phyloP scores from a whole-genome alignment of 2,329 filamentous ascomycete genomes.

The Cercospora brassicicola region DNA sequence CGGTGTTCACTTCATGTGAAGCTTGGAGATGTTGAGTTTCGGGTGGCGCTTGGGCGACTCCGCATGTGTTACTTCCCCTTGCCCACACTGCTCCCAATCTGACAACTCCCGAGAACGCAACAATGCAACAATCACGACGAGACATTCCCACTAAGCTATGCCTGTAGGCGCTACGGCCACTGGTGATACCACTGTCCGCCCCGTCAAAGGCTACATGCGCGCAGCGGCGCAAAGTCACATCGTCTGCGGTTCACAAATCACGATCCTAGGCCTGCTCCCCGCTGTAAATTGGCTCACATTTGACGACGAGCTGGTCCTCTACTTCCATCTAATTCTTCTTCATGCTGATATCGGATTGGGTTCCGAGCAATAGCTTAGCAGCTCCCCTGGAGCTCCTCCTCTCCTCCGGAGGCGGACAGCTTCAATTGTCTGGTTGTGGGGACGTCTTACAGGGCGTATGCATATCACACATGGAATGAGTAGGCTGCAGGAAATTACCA shows the following conservation, averaged over 20 bases:
- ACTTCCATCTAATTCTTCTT: not conserved
- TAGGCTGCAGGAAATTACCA: not conserved
- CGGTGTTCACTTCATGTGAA: not conserved
- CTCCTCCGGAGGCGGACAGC: not conserved
- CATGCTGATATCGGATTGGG: not conserved
- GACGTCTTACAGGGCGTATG: not conserved
- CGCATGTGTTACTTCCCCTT: not conserved
- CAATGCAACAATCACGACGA: not conserved
- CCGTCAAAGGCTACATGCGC: not conserved
- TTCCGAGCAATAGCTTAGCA: not conserved
- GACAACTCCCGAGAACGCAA: not conserved
- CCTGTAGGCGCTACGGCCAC: too few species aligned
- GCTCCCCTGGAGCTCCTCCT: not conserved
- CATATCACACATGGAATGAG: not conserved
- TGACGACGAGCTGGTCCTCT: not conserved
- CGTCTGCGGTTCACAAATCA: not conserved
- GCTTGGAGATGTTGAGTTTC: not conserved
- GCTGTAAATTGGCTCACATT: not conserved
- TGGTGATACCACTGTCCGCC: not conserved
- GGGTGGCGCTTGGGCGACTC: not conserved
- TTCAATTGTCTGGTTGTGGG: not conserved
- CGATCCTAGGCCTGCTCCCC: not conserved
- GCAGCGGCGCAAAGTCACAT: not conserved
- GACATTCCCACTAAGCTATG: not conserved
- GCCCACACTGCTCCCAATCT: not conserved